Percentiles rank a stretch among this genome's conserved stretches.
These are phyloP conservation scores for Sordariomycetes sp. DNA, from an alignment of 2,329 filamentous ascomycete species.

Conservation along the genomic window DNA sequence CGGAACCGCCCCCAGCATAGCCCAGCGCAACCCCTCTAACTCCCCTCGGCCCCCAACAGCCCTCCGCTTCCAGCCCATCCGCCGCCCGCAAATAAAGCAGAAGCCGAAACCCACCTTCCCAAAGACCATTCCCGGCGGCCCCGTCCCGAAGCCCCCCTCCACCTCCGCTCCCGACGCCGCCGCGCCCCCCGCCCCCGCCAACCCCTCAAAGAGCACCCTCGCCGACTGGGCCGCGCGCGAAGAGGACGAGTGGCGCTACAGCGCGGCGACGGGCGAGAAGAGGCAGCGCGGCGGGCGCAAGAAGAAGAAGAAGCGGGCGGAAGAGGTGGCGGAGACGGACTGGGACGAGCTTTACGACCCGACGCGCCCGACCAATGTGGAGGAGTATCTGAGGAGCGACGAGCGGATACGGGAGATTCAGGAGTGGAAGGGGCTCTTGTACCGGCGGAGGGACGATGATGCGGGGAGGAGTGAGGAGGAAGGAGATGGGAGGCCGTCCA, in stretches of 20 bases:
- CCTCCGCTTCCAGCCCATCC: conserved; percentile 77
- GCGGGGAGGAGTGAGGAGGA: conserved; percentile 24
- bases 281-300: conserved; percentile 66
- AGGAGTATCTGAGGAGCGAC: conserved; percentile 73
- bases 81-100: conserved; percentile 53
- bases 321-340: conserved; percentile 49
- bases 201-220: conserved; percentile 49
- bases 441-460: conserved; percentile 50
- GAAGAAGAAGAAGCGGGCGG: conserved; percentile 56
- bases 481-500: conserved; percentile 8
- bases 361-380: conserved; percentile 66
- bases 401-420: conserved; percentile 67
- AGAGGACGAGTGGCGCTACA: conserved; percentile 72
- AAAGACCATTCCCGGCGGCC: conserved; percentile 22
- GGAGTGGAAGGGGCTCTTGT: conserved; percentile 76
- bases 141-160: conserved; percentile 13
- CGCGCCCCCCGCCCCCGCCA: conserved; percentile 25
- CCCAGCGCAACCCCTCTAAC: conserved; percentile 1
- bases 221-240: conserved; percentile 69
- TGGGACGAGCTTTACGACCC: conserved; percentile 93
- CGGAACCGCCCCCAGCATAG: neutral
- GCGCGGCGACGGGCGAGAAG: conserved; percentile 37
- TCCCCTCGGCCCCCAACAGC: conserved; percentile 39
- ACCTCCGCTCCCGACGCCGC: conserved; percentile 15
- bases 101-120: conserved; percentile 48